Base-by-base conservation (phyloP, 2,329 filamentous ascomycete genomes). In the Fusarium chlamydosporum region DNA sequence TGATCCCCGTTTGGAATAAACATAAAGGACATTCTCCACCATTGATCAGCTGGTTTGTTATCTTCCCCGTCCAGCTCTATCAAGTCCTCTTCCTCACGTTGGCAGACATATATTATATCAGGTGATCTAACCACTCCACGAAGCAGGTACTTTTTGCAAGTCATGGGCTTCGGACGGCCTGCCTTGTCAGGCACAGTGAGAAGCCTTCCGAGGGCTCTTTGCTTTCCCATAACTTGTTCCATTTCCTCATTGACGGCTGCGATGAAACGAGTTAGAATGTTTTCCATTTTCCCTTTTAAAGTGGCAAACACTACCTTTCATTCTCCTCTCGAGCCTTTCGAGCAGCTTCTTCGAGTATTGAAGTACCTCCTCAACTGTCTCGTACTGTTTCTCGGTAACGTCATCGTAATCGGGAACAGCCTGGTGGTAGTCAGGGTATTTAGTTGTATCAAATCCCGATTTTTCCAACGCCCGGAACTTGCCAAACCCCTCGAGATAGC, bases 1-100 rank as follows among this genome's bases (percentile, higher is more conserved):
- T 79, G 76, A 7, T 77, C 70, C 12, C 80, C 80, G 16, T 76
- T 71, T 13, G 78, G 72, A 23, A 75, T 73, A 64, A 83, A 85
- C 20, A 75, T 73, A 64, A 83, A 85, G 35, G 81, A 78, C 45
- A 88, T 76, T 66, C 82, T 82, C 86, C 86, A 88, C 86, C 86
- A 88, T 71, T 87, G 85, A 53, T 87, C 85, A 16, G 65, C 66
- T 6, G 73, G 61, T 23, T 71, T 66, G 27, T 66, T 67, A 4
- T 77, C 52, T 6, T 66, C 61, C 33, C 78, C 80, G 2, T 76
- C 79, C n/a, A 83, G 47, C 16, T 84, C 81, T 50, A 83, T 81
- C 33, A 83, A 71, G 51, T 82, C 78, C 6, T 75, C 74, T 55
- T 81, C 80, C 16, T 78, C 72, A 37, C 82, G 78, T 59, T 79